phyloP scores from a whole-genome alignment of 164 flowering plant genomes.

The Warburgia ugandensis region DNA sequence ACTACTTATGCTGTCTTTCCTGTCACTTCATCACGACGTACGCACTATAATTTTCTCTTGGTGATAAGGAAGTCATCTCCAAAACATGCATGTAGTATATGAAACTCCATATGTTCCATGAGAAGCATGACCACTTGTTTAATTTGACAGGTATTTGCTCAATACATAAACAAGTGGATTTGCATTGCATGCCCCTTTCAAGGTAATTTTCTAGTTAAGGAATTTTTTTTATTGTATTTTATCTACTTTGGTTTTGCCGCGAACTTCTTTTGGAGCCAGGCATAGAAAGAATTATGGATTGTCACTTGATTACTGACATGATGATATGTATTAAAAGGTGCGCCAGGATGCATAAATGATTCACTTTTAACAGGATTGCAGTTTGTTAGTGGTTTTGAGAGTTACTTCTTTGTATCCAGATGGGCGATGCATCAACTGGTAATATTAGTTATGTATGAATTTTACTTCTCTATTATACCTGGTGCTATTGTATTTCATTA shows the following conservation, averaged over 20 bases:
- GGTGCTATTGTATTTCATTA: no score
- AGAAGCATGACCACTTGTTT: conserved; percentile 8
- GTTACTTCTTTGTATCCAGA: conserved; percentile 76
- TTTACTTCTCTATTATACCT: not conserved
- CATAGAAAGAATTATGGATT: not conserved
- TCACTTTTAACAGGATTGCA: conserved; percentile 82
- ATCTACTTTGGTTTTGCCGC: not conserved
- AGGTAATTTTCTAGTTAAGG: conserved; percentile 36
- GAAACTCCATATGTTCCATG: not conserved
- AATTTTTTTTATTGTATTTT: not conserved
- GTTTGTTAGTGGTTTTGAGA: conserved; percentile 75
- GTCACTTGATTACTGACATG: conserved; percentile 3
- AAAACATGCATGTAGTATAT: no score
- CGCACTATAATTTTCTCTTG: conserved; percentile 10
- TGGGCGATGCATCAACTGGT: conserved; percentile 99
- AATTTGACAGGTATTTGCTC: conserved; percentile 51
- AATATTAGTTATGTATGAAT: conserved; percentile 13
- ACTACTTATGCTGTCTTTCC: conserved; percentile 62
- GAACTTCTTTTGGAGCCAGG: not conserved
- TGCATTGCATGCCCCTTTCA: conserved; percentile 88
- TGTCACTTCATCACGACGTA: conserved; percentile 73
- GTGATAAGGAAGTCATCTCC: not conserved
- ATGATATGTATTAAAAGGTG: conserved; percentile 54
- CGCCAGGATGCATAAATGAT: conserved; percentile 90
- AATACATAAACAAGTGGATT: conserved; percentile 88